phyloP scores from a whole-genome alignment of 495 filamentous ascomycete genomes.

The Penicillium crystallinum region DNA sequence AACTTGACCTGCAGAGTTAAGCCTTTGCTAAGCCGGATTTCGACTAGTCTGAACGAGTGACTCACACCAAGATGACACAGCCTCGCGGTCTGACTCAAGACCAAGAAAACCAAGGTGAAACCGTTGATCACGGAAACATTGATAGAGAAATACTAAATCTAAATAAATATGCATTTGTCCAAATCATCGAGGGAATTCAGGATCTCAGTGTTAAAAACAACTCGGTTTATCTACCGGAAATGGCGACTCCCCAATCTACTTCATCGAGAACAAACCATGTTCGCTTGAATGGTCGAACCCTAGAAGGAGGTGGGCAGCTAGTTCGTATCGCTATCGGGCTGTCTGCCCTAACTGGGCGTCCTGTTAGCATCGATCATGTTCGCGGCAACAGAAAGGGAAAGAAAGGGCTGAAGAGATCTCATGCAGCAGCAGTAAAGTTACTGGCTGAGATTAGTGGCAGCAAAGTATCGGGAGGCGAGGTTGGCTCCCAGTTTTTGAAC shows the following conservation, averaged over 20 bases:
- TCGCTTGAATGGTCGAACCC: constrained; percentile 60
- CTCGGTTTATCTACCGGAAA: background rate
- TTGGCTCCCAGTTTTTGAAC: constrained; percentile 51
- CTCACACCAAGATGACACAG: background rate
- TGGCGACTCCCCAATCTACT: background rate
- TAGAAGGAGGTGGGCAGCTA: constrained; percentile 84
- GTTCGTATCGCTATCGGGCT: constrained; percentile 67
- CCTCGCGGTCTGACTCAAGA: background rate
- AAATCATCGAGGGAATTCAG: no score
- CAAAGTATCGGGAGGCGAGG: constrained; percentile 45
- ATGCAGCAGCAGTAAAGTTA: constrained; percentile 62
- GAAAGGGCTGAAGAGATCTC: constrained; percentile 69
- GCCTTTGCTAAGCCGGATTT: background rate
- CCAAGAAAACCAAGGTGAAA: background rate
- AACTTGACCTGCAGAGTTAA: background rate
- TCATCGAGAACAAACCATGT: constrained; percentile 15
- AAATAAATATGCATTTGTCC: background rate
- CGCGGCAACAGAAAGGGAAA: constrained; percentile 58
- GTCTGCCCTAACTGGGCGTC: constrained; percentile 58
- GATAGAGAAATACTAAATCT: background rate
- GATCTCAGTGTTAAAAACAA: background rate
- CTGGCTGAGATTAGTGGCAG: constrained; percentile 61
- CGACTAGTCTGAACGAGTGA: background rate
- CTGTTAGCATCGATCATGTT: constrained; percentile 63
- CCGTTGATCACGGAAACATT: no score